phyloP scores from a whole-genome alignment of 768 basidiomycete species.

The Lactarius deliciosus region DNA sequence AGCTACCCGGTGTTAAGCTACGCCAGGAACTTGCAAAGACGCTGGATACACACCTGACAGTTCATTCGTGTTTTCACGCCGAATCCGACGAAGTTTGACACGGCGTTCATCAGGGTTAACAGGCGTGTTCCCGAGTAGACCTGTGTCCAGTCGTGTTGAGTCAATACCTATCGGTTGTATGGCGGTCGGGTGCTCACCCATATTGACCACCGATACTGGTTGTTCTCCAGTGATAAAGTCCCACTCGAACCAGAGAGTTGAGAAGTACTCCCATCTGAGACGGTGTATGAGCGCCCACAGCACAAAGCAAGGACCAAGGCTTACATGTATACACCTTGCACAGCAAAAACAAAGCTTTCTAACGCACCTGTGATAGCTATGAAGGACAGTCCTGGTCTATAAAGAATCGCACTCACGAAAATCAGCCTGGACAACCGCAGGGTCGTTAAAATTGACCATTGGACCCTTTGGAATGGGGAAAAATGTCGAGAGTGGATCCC shows the following conservation, averaged over 20 bases:
- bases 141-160: constrained; percentile 4
- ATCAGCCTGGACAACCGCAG: background rate
- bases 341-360: background rate
- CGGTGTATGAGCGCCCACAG: background rate
- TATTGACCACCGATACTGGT: constrained; percentile 24
- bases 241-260: constrained; percentile 25
- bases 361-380: background rate
- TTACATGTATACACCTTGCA: constrained; percentile 16
- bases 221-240: constrained; percentile 13
- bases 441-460: background rate
- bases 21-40: background rate
- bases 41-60: constrained; percentile 16
- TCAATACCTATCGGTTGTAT: background rate
- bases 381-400: background rate
- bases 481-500: background rate
- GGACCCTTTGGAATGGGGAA: background rate
- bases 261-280: constrained; percentile 25
- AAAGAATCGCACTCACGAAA: constrained; percentile 5
- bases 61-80: background rate
- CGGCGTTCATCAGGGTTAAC: constrained; percentile 9
- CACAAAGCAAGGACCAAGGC: background rate
- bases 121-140: constrained; percentile 13
- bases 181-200: constrained; percentile 18
- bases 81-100: constrained; percentile 1
- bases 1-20: constrained; percentile 11